These are phyloP conservation scores for Heliosperma pusillum DNA, from an alignment of 148 eudicot species.

Conservation along the genomic window DNA sequence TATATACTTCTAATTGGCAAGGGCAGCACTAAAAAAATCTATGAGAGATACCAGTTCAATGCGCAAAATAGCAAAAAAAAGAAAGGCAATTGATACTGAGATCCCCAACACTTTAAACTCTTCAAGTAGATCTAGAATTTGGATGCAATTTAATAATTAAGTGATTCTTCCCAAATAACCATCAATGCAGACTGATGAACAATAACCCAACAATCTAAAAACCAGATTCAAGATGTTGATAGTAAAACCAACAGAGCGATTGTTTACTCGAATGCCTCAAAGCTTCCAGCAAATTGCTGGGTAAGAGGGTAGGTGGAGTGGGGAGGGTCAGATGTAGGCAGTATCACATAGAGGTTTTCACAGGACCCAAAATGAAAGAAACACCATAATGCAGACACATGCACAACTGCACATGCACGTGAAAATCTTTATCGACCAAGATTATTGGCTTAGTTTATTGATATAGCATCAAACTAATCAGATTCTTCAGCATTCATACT, in stretches of 20 bases:
- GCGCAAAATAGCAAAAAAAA: neutral
- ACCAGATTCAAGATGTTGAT: neutral
- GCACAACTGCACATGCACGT: neutral
- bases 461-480: neutral
- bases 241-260: neutral
- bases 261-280: neutral
- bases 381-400: neutral
- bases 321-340: no score
- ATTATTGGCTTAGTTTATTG: neutral
- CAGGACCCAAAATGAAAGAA: neutral
- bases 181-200: neutral
- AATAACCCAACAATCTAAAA: neutral
- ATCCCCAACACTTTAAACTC: neutral
- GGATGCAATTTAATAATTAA: neutral
- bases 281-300: neutral
- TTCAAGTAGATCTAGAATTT: neutral
- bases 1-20: neutral
- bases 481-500: neutral
- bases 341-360: neutral
- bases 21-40: neutral
- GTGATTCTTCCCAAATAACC: neutral
- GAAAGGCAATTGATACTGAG: neutral
- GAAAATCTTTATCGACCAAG: neutral
- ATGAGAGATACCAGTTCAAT: neutral
- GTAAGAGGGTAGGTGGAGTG: neutral